Evolutionary conservation across 2,329 filamentous ascomycete genomes (phyloP), one percentile per base, ranked within the genome.

Genomic region (Talaromyces funiculosus): DNA sequence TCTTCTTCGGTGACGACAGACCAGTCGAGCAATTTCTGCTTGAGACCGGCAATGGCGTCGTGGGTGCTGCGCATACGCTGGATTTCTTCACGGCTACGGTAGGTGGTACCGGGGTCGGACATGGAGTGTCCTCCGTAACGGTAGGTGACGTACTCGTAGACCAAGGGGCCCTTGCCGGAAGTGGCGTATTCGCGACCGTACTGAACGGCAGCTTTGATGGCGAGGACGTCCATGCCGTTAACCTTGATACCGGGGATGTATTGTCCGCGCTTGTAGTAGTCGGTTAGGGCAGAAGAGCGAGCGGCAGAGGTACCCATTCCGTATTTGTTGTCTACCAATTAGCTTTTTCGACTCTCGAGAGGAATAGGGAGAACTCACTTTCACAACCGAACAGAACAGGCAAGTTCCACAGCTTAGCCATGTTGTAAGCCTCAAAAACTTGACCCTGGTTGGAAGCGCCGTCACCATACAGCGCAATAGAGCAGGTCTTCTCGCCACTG

Each of bases 251-350:
- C 94, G 61, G 94, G 93, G 69, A 99, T 99, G 84, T 97, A 99
- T 82, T 99, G 94, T 68, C 94, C 94, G 81, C 94, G 93, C 88
- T 97, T 97, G 87, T 99, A 97, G 88, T 99, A 99, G 79, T 99
- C 94, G 77, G 94, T 97, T 75, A 97, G 81, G 71, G 94, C 94
- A 63, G 94, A 93, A 64, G 94, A 92, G 72, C 94, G 92, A 79
- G 89, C 88, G 68, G 94, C 93, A 64, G 94, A 90, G 65, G 94
- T 99, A 81, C 94, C 94, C 94, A 99, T 99, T 78, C 94, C 94
- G 78, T 99, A 99, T 82, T 99, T 99, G 89, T 99, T 99, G 86
- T 99, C 92, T 96, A 63, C 2, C 10, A 53, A 38, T 26, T 40
- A 38, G 29, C 7, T 29, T n/a, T 16, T 40, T 24, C 33, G 6